Evolutionary conservation across 106 monocot genomes (phyloP), one percentile per base, ranked within the genome.

Genomic region (Dioscorea dumetorum): DNA sequence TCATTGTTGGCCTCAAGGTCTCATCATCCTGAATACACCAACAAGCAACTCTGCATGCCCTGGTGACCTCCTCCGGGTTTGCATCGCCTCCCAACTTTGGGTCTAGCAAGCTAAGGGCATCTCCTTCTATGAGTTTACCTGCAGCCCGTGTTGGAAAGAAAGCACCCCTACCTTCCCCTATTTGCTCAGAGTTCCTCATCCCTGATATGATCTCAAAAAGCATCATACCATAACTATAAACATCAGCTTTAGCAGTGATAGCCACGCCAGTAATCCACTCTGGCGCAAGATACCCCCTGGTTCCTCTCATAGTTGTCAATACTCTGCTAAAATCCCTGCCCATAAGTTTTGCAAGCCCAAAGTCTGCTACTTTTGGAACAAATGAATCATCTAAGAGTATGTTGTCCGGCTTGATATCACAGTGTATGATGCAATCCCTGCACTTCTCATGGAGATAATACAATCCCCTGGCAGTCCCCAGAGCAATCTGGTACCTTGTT

Each of bases 151-250:
- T 48, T 6, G 76, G 76, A 48, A 81, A 81, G 34, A 62, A 68
- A 4, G 4, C 24, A 4, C 15, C 24, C 2, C 60, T 50, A 10
- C 65, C 33, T 28, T 50, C 50, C 31, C 61, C 58, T 0, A 8
- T 1, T 16, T 33, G 22, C 24, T 34, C 34, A 0, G 16, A 57
- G 28, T 76, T 81, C 54, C 76, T 81, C 68, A 31, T 67, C 16
- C 76, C 72, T 2, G 76, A 76, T 33, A 81, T 35, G 4, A 81
- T 76, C 48, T 81, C 81, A 18, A 81, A 69, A 12, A 81, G 72
- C 81, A 77, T 69, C 72, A 77, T 72, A 19, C 76, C 81, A 33
- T 73, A 81, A 61, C 81, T 81, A 12, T 72, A 81, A 28, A 81
- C 81, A 64, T 76, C 76, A 22, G 76, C 81, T 49, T 81, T 81